phyloP scores from a whole-genome alignment of 2,329 filamentous ascomycete species.

The Tolypocladium sp. region DNA sequence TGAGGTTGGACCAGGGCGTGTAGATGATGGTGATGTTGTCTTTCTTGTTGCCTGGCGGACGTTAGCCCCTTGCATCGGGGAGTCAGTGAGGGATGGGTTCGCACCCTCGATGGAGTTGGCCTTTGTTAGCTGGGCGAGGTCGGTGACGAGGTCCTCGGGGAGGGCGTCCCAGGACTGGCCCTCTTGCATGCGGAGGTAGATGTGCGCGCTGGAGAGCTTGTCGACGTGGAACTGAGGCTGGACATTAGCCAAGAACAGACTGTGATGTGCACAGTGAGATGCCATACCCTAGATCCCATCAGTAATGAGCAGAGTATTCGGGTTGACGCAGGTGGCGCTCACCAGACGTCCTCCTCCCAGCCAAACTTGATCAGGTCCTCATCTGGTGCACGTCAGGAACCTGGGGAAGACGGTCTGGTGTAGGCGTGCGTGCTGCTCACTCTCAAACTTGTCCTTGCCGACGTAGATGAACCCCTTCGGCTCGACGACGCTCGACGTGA shows the following conservation, averaged over 20 bases:
- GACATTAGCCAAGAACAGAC: background rate
- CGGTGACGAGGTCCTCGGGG: slow-evolving; percentile 62
- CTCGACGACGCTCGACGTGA: slow-evolving; percentile 73
- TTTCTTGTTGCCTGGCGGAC: slow-evolving; percentile 80
- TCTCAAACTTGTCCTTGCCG: slow-evolving; percentile 98
- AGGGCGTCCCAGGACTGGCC: slow-evolving; percentile 79
- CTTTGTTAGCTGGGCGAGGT: slow-evolving; percentile 96
- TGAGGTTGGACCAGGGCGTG: slow-evolving; percentile 93
- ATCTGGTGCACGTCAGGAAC: slow-evolving; percentile 45
- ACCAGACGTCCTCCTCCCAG: slow-evolving; percentile 95
- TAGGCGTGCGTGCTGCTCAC: slow-evolving; percentile 40
- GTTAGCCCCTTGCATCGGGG: background rate
- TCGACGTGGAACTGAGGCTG: slow-evolving; percentile 78
- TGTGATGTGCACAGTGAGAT: background rate
- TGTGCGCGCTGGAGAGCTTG: slow-evolving; percentile 92
- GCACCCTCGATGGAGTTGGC: slow-evolving; percentile 94
- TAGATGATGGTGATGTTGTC: slow-evolving; percentile 96
- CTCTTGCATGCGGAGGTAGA: slow-evolving; percentile 79
- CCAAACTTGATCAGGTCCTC: slow-evolving; percentile 94
- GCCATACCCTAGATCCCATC: slow-evolving; percentile 15
- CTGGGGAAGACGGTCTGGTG: background rate
- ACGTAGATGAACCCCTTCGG: slow-evolving; percentile 88
- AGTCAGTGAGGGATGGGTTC: background rate
- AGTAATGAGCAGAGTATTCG: slow-evolving; percentile 2
- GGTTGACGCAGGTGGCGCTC: slow-evolving; percentile 15